Conservation (phyloP, 2,329 filamentous ascomycete genomes). For the Ophiocordyceps robertsii region DNA sequence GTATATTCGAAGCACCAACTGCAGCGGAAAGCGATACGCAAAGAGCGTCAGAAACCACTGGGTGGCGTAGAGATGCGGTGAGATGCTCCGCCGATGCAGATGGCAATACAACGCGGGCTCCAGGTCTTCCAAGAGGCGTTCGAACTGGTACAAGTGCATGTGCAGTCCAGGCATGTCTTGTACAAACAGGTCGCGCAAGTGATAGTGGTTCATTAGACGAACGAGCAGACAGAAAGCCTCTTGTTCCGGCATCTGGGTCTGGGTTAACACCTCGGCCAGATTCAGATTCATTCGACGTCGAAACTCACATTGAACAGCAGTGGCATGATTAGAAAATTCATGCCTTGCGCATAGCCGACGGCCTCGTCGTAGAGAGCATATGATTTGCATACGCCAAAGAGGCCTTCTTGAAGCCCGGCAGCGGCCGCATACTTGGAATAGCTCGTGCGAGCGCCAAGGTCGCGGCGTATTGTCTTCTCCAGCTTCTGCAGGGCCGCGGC, state of each 20-base stretch:
- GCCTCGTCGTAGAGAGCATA: conserved; percentile 91
- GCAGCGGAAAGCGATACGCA: conserved; percentile 90
- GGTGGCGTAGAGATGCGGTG: conserved; percentile 86
- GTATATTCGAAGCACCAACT: conserved; percentile 92
- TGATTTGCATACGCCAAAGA: conserved; percentile 94
- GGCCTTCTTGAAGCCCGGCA: conserved; percentile 78
- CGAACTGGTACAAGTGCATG: conserved; percentile 87
- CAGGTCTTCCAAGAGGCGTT: conserved; percentile 81
- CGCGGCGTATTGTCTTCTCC: conserved; percentile 82
- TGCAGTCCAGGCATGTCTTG: conserved; percentile 95
- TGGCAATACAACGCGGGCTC: conserved; percentile 94
- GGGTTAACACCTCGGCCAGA: conserved; percentile 6
- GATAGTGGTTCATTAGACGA: conserved; percentile 92
- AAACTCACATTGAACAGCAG: conserved; percentile 73
- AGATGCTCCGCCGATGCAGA: conserved; percentile 74
- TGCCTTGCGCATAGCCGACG: conserved; percentile 94
- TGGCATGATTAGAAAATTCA: conserved; percentile 98
- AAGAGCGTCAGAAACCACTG: conserved; percentile 99
- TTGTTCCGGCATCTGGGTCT: conserved; percentile 73
- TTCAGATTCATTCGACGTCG: background rate
- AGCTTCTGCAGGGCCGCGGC: conserved; percentile 60
- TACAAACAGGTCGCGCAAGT: conserved; percentile 81
- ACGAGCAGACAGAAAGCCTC: conserved; percentile 92
- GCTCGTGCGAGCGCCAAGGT: conserved; percentile 83
- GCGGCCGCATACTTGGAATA: conserved; percentile 93